Base-by-base conservation (phyloP, 345 rosid species). In the Eucalyptus viminalis region DNA sequence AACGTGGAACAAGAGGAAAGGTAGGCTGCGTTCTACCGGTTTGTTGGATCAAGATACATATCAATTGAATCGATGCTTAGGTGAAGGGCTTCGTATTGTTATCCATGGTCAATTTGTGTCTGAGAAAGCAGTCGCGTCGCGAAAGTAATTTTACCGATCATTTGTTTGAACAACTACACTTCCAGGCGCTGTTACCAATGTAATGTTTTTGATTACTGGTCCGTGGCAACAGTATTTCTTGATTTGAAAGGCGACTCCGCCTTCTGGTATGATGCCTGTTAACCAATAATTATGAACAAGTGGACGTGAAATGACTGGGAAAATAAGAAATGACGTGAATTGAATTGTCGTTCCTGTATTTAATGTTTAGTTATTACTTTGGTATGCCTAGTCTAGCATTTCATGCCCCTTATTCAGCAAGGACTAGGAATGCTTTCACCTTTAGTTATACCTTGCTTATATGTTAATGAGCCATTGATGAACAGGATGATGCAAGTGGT, bases 401-500 rank as follows among this genome's bases (percentile, higher is more conserved):
- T 3, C 86, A 44, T 88, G 89, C 25, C 6, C 22, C 14, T 67
- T 31, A 31, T 34, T 69, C 43, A 31, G 43, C 44, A 69, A 69
- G 80, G 44, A 69, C 80, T 16, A 34, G 44, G 25, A 51, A 14
- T 29, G 67, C 54, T 34, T 86, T 69, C 14, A 19, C 53, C 56
- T 56, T 13, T 27, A 24, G 37, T 87, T 58, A 17, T 86, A 22
- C 6, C 14, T 44, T 44, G 44, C 53, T 58, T 45, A 69, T 44
- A 87, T 86, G 60, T 87, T 90, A 45, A 88, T 92, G 93, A 95
- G 95, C 89, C 88, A 53, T 94, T 21, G 91, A 69, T 87, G 97
- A 87, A 87, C 87, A 94, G 88, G 97, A 96, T 87, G 97, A 95
- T 89, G 92, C 92, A n/a, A 92, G 87, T 88, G 54, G 89, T 87